Conservation (phyloP, 192 early-diverging fungal species). For the Backusella tarrabulga region DNA sequence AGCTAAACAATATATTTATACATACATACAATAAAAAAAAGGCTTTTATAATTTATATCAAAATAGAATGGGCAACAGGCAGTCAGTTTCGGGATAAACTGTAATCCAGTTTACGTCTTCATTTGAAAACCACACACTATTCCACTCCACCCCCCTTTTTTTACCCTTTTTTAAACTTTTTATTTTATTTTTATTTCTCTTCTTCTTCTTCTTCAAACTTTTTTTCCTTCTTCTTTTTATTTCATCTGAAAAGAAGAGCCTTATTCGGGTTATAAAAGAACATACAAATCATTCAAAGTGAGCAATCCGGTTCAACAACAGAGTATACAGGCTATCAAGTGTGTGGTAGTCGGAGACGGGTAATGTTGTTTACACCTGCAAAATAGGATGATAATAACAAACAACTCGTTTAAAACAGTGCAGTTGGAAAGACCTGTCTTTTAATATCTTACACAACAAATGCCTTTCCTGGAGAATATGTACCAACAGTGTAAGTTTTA, state of each 20-base stretch:
- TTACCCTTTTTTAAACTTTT: neutral
- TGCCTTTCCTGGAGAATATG: constrained; percentile 99
- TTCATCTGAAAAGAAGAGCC: too few relatives aligned
- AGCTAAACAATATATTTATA: neutral
- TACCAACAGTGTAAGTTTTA: constrained; percentile 91
- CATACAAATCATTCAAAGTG: neutral
- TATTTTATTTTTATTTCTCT: neutral
- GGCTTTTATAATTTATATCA: neutral
- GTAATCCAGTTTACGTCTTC: neutral
- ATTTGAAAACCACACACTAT: neutral
- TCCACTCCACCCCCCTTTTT: neutral
- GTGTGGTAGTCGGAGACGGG: constrained; percentile 37
- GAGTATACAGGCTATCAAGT: constrained; percentile 34
- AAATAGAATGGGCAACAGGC: neutral
- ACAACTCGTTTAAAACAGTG: constrained; percentile 46
- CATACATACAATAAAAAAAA: too few relatives aligned
- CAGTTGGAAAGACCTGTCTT: constrained; percentile 94
- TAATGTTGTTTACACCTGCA: constrained; percentile 4
- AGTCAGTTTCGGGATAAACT: neutral
- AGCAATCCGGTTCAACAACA: constrained; percentile 3
- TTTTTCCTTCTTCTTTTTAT: neutral
- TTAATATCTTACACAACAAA: constrained; percentile 99
- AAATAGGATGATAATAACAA: neutral
- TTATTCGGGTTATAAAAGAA: neutral
- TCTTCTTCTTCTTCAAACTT: neutral